phyloP scores from a whole-genome alignment of 176 grass and related monocot species.

The Dactylis glomerata region DNA sequence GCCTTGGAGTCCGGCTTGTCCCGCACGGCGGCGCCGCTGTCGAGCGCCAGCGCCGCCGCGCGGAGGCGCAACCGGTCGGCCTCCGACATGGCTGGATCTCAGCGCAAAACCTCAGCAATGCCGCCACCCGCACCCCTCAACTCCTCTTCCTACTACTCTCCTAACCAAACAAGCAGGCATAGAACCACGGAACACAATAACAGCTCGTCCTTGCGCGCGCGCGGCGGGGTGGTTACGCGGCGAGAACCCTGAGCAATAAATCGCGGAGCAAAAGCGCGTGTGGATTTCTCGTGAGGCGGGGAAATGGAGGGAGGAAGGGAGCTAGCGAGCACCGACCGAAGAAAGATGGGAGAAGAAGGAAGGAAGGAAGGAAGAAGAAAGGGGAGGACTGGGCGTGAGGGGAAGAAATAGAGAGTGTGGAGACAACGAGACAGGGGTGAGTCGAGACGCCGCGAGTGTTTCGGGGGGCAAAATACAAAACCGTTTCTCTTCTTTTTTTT shows the following conservation, averaged over 20 bases:
- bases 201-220: constrained; percentile 29
- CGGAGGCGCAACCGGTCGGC: constrained; percentile 34
- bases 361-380: constrained; percentile 31
- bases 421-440: background rate
- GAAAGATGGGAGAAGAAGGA: constrained; percentile 1
- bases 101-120: constrained; percentile 36
- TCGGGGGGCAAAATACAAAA: constrained; percentile 21
- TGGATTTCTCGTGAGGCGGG: constrained; percentile 49
- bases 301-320: constrained; percentile 24
- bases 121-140: constrained; percentile 14
- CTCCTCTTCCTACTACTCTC: constrained; percentile 19
- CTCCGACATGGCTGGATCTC: constrained; percentile 45
- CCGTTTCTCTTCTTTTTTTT: background rate
- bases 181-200: constrained; percentile 38
- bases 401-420: constrained; percentile 32
- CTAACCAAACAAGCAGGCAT: constrained; percentile 52
- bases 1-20: constrained; percentile 83
- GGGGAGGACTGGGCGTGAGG: background rate
- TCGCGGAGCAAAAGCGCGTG: constrained; percentile 41
- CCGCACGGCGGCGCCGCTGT: constrained; percentile 35
- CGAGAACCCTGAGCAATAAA: constrained; percentile 52
- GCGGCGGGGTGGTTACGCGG: constrained; percentile 6
- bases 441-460: background rate
- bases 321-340: constrained; percentile 4
- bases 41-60: constrained; percentile 37